Evolutionary conservation across 805 yeast genomes (phyloP).

Genomic region (Pichia paraexigua): DNA sequence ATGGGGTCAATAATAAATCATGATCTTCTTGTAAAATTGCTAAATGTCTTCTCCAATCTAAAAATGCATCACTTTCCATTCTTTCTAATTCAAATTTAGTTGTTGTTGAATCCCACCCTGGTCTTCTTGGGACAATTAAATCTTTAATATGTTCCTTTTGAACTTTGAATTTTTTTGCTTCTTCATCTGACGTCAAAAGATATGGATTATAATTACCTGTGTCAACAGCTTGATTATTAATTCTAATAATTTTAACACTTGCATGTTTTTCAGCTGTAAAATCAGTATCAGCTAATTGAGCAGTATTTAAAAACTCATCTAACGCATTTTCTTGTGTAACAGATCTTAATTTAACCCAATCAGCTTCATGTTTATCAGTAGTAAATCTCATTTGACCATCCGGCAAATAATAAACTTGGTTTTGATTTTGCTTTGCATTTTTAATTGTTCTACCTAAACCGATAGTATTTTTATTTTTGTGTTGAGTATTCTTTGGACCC

Average conservation of each 20-base stretch:
- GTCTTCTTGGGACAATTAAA: conserved; percentile 89
- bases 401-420: conserved; percentile 62
- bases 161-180: conserved; percentile 46
- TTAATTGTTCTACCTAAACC: conserved; percentile 83
- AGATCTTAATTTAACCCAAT: conserved; percentile 85
- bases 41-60: conserved; percentile 88
- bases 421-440: conserved; percentile 62
- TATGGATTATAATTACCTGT: conserved; percentile 42
- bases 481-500: conserved; percentile 86
- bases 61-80: conserved; percentile 81
- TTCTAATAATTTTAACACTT: conserved; percentile 75
- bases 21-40: conserved; percentile 79
- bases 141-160: conserved; percentile 60
- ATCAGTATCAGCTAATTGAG: conserved; percentile 92
- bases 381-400: conserved; percentile 88
- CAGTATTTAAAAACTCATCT: conserved; percentile 92
- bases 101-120: conserved; percentile 69
- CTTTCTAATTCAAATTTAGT: conserved; percentile 74
- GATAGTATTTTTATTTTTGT: conserved; percentile 72
- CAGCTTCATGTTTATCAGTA: conserved; percentile 75
- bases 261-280: conserved; percentile 85
- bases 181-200: conserved; percentile 60
- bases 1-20: conserved; percentile 86
- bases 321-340: conserved; percentile 91
- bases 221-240: conserved; percentile 68